These are phyloP conservation scores for Aureobasidium sp. DNA, from an alignment of 2,329 filamentous ascomycete genomes.

Conservation along the genomic window DNA sequence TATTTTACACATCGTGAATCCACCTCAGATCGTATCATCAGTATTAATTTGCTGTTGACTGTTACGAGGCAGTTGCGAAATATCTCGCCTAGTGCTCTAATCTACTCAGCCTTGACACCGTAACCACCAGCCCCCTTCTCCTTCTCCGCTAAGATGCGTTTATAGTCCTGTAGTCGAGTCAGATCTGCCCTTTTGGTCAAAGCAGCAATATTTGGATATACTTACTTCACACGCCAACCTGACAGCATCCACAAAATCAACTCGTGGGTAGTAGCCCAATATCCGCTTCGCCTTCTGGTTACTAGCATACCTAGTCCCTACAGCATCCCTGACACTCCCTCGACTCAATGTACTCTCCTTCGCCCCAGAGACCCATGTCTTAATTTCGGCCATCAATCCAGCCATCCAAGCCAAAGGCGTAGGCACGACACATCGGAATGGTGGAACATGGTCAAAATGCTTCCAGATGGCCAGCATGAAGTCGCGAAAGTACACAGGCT, in stretches of 20 bases:
- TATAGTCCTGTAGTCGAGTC: slow-evolving; percentile 20
- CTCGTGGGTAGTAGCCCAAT: slow-evolving; percentile 46
- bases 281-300: slow-evolving; percentile 45
- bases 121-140: neutral
- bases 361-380: slow-evolving; percentile 40
- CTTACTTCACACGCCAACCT: slow-evolving; percentile 39
- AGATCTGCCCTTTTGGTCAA: neutral
- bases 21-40: too few relatives aligned
- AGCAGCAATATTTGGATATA: neutral
- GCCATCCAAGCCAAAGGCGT: slow-evolving; percentile 41
- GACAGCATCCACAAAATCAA: slow-evolving; percentile 47
- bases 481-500: slow-evolving; percentile 87
- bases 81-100: neutral
- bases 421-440: slow-evolving; percentile 43
- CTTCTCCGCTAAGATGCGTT: slow-evolving; percentile 18
- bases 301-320: slow-evolving; percentile 46
- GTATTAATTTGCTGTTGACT: too few relatives aligned
- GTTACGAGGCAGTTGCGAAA: neutral
- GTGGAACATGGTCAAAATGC: slow-evolving; percentile 48
- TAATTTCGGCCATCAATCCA: slow-evolving; percentile 41
- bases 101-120: neutral
- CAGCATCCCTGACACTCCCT: slow-evolving; percentile 50
- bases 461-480: slow-evolving; percentile 73
- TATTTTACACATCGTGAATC: too few relatives aligned
- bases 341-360: slow-evolving; percentile 41